Evolutionary conservation across 495 filamentous ascomycete species (phyloP).

Genomic region (Aspergillus avenaceus): DNA sequence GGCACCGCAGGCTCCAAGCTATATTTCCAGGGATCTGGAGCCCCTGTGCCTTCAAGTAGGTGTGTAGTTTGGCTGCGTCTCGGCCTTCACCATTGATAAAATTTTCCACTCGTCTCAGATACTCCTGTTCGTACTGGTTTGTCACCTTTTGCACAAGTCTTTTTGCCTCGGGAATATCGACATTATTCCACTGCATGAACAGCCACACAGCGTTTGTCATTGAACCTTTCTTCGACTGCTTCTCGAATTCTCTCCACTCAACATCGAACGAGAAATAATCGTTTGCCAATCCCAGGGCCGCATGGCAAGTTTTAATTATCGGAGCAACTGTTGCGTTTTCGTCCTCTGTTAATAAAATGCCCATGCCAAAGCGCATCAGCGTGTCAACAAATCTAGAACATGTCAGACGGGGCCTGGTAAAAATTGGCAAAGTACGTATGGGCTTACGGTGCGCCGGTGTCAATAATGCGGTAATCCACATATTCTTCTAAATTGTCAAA

Average conservation of each 20-base stretch:
- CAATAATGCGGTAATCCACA: slow-evolving; percentile 22
- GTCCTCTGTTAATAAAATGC: slow-evolving; percentile 12
- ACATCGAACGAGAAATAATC: slow-evolving; percentile 24
- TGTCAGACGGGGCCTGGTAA: too few species aligned
- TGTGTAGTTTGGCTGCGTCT: slow-evolving; percentile 4
- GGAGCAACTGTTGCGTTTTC: slow-evolving; percentile 10
- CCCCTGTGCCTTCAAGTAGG: slow-evolving; percentile 12
- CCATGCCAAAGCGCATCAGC: slow-evolving; percentile 23
- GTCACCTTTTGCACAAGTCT: slow-evolving; percentile 9
- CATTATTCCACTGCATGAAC: slow-evolving; percentile 18
- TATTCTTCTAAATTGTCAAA: slow-evolving; percentile 19
- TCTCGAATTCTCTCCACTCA: slow-evolving; percentile 21
- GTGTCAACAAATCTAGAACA: slow-evolving; percentile 13
- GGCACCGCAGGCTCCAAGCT: slow-evolving; percentile 20
- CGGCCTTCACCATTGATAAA: slow-evolving; percentile 8
- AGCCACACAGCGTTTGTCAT: slow-evolving; percentile 24
- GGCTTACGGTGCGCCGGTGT: slow-evolving; percentile 20
- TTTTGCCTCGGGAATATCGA: slow-evolving; percentile 14
- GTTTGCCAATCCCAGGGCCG: slow-evolving; percentile 20
- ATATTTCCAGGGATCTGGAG: slow-evolving; percentile 22
- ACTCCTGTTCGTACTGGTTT: slow-evolving; percentile 14
- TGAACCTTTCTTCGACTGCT: not conserved
- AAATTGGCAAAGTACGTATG: not conserved
- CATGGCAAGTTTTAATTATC: slow-evolving; percentile 16
- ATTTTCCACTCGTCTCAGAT: slow-evolving; percentile 5